Evolutionary conservation across 306 rosid genomes (phyloP), one percentile per base, ranked within the genome.

Genomic region (Quercus dentata): DNA sequence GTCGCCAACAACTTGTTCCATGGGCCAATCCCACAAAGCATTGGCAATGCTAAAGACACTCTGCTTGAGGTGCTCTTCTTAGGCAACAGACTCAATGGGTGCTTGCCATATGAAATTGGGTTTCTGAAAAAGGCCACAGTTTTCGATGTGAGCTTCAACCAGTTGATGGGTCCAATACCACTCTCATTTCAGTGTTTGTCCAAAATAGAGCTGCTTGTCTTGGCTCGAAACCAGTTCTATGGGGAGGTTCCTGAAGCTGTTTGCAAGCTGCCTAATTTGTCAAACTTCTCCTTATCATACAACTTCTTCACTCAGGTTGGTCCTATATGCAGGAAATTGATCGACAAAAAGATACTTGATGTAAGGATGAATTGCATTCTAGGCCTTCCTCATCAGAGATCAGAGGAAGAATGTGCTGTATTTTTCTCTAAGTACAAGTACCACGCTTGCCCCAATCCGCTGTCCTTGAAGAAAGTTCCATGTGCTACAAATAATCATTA

Each of bases 161-260:
- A n/a, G n/a, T n/a, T n/a, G n/a, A n/a, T n/a, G 0, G 99, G 97
- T 1, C 97, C 97, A 1, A 91, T 94, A 3, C 97, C 99, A 0
- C 11, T 33, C 7, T 92, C 99, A 0, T 91, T 94, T 18, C 92
- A 72, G 1, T 92, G 99, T 80, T 78, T 94, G 56, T 75, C 61
- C 1, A 88, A 71, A 5, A 85, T 88, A 5, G 84, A 56, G 79
- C 71, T 30, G 4, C 70, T 94, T 13, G 85, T 84, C 44, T 59
- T 94, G 28, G 88, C 87, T 0, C 6, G 2, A 38, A 38, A 38
- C 44, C 44, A 38, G 44, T 38, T 38, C 44, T 38, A 38, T 38
- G 44, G 44, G 31, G 2, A 94, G 1, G 89, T 94, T 5, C 99
- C 97, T 2, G 97, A 94, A 49, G 35, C 30, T n/a, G 80, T 94